Evolutionary conservation across 2,329 filamentous ascomycete genomes (phyloP), one percentile per base, ranked within the genome.

Genomic region (Myriosclerotinia scirpicola): DNA sequence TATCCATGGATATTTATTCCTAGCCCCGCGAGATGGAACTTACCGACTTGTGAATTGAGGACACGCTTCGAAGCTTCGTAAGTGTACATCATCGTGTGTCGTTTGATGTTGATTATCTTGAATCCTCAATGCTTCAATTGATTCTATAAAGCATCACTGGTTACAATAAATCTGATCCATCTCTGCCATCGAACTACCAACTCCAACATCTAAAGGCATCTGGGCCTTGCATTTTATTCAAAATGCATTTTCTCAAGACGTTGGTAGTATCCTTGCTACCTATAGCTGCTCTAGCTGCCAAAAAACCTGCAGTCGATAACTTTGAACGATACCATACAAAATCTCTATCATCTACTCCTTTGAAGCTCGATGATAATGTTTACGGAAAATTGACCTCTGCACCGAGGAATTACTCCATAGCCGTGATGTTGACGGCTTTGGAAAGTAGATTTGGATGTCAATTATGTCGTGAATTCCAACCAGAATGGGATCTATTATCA

Each of bases 381-480:
- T 99, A 95, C 82, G 84, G 85, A 72, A 85, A 90, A 71, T 81
- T 98, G 72, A 96, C 91, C 3, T 80, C 86, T 20, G 80, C 85
- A 1, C 92, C 93, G 15, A 87, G 95, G 72, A 91, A 99, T 79
- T 96, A 97, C 78, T 88, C 88, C 50, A 85, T 90, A 38, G 89
- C 88, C 2, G 85, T 99, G 3, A 85, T 99, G 17, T 81, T 99
- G 71, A 99, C 95, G 1, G 95, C 95, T 48, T 80, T 93, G 74
- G 93, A 97, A 71, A 76, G 87, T 42, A 87, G 92, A 67, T 97
- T 91, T 76, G 91, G 90, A 68, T 99, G 95, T 78, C 82, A 88
- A 71, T 82, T 98, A 59, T 99, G 95, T 79, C 85, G 87, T 63
- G 92, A 96, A 64, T 97, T 99, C 78, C 91, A 97, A 78, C 90